phyloP scores from a whole-genome alignment of 768 basidiomycete species.

The Agrocybe chaxingu region DNA sequence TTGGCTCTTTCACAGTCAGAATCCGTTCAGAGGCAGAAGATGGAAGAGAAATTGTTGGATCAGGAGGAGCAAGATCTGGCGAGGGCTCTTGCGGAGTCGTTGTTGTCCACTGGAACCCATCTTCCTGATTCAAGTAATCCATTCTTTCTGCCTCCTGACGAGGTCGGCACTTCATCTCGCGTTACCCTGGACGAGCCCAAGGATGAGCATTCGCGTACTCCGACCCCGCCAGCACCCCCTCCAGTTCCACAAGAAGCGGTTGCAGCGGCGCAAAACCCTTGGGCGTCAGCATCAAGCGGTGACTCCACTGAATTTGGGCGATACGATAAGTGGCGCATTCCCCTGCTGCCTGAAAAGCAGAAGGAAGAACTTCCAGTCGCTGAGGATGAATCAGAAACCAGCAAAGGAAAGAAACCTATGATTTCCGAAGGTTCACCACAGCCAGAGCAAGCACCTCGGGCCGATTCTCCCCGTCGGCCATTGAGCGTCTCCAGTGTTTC shows the following conservation, averaged over 20 bases:
- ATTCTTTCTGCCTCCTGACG: constrained; percentile 4
- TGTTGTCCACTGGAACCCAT: constrained; percentile 19
- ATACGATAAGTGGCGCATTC: constrained; percentile 18
- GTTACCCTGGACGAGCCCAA: not conserved
- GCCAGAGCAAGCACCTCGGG: not conserved
- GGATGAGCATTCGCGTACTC: not conserved
- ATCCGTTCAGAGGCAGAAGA: constrained; percentile 26
- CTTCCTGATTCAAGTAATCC: constrained; percentile 3
- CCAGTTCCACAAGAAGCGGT: not conserved
- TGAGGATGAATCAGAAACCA: not conserved
- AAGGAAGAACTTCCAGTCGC: not conserved
- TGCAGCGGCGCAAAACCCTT: not conserved
- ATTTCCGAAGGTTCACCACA: not conserved
- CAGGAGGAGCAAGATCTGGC: constrained; percentile 69
- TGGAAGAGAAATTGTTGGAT: constrained; percentile 29
- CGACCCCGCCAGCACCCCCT: not conserved
- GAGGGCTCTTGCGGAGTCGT: constrained; percentile 49
- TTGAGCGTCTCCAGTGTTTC: constrained; percentile 16
- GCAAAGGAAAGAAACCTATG: not conserved
- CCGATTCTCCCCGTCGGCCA: constrained; percentile 1
- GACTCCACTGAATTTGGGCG: constrained; percentile 15
- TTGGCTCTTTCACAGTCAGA: constrained; percentile 50
- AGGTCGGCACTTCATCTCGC: not conserved
- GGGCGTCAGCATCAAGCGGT: not conserved
- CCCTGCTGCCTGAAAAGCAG: constrained; percentile 1